phyloP scores from a whole-genome alignment of 2,329 filamentous ascomycete genomes.

The Coniochaeta sp. region DNA sequence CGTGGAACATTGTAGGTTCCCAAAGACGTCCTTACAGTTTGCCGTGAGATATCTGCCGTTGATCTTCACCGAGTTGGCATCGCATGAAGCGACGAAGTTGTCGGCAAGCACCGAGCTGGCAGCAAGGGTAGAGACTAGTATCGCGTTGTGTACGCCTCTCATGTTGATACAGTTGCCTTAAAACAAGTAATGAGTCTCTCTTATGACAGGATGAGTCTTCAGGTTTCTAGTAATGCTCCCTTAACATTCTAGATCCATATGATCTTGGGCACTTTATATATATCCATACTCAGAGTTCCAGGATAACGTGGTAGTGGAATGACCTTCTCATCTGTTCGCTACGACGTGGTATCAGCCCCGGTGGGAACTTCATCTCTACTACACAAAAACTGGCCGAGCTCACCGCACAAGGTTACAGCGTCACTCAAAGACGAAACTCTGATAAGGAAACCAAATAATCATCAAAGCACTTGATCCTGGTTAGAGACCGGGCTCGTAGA shows the following conservation, averaged over 20 bases:
- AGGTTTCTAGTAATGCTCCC: background rate
- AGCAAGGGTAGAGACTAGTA: background rate
- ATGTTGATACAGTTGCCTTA: background rate
- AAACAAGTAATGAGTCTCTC: background rate
- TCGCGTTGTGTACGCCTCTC: background rate
- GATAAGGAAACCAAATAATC: background rate
- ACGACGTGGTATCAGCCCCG: background rate
- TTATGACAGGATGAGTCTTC: background rate
- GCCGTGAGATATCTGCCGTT: constrained; percentile 10
- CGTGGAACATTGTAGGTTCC: constrained; percentile 10
- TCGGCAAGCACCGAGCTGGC: background rate
- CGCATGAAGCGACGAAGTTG: constrained; percentile 12
- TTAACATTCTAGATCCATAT: background rate
- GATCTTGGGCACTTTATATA: background rate
- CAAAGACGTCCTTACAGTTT: constrained; percentile 13
- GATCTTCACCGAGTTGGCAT: constrained; percentile 11
- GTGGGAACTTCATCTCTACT: background rate
- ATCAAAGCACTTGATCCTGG: background rate
- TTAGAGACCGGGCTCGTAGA: background rate
- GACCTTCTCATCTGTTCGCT: background rate
- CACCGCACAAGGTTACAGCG: background rate
- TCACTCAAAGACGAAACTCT: background rate
- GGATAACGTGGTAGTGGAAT: background rate
- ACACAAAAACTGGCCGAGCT: background rate
- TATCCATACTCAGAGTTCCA: background rate